Conservation (phyloP, 441 rosid species). For the Aleurites moluccanus region DNA sequence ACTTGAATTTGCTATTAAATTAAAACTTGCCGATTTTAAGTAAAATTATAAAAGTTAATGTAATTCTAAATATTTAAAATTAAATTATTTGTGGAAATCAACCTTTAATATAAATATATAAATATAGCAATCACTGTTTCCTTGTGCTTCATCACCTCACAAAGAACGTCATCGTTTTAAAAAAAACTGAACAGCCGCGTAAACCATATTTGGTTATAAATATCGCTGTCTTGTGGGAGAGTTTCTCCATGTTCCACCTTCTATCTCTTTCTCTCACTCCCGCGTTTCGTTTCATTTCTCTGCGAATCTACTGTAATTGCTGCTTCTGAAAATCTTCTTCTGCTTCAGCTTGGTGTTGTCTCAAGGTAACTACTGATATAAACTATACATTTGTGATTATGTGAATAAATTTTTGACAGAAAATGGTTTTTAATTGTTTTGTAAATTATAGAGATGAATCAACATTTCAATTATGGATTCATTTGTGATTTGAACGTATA, state of each 20-base stretch:
- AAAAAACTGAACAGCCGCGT: constrained; percentile 10
- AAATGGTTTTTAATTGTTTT: neutral
- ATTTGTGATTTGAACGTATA: no score
- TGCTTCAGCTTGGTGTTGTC: neutral
- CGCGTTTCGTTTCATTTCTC: neutral
- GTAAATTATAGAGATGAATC: no score
- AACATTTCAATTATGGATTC: no score
- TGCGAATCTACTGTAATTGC: neutral
- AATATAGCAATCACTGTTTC: no score
- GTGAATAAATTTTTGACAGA: no score
- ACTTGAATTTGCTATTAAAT: no score
- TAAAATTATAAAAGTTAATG: no score
- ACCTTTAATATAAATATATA: no score
- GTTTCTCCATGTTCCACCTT: neutral
- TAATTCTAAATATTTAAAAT: no score
- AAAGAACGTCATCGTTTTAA: constrained; percentile 8
- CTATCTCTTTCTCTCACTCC: neutral
- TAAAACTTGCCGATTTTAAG: no score
- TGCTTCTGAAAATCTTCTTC: neutral
- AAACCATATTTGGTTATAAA: constrained; percentile 6
- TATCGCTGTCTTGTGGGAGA: neutral
- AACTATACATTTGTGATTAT: neutral
- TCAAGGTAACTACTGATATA: neutral
- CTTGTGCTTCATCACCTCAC: neutral
- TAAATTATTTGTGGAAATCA: no score